Conservation (phyloP, 192 early-diverging fungal genomes). For the Dimargaris xerosporica region DNA sequence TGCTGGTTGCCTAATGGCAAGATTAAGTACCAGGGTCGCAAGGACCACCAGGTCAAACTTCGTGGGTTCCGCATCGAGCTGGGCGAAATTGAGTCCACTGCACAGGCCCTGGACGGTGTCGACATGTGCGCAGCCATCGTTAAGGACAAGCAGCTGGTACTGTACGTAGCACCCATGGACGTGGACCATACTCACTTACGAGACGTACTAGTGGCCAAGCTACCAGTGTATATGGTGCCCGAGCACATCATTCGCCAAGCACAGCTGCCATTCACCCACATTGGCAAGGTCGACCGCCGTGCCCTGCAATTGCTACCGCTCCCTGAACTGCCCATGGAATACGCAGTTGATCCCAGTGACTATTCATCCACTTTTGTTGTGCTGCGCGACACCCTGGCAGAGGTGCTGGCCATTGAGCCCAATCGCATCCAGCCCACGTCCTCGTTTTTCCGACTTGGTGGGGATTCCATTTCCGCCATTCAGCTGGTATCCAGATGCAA, state of each 20-base stretch:
- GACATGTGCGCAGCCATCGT: constrained; percentile 14
- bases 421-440: not conserved
- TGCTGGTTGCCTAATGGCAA: constrained; percentile 19
- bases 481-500: not conserved
- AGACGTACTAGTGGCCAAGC: constrained; percentile 28
- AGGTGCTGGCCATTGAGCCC: not conserved
- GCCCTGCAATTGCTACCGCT: not conserved
- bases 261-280: not conserved
- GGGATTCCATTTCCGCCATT: constrained; percentile 5
- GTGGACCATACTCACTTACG: constrained; percentile 19
- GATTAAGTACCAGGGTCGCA: constrained; percentile 18
- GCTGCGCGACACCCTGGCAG: not conserved
- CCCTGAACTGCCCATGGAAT: not conserved
- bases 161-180: constrained; percentile 33
- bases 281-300: not conserved
- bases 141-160: constrained; percentile 36
- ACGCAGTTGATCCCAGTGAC: not conserved
- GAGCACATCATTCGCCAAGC: constrained; percentile 6
- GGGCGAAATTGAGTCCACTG: constrained; percentile 15
- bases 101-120: no score
- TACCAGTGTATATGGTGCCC: constrained; percentile 53
- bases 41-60: constrained; percentile 22
- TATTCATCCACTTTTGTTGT: not conserved
- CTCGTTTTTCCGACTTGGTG: constrained; percentile 3
- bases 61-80: constrained; percentile 22